A percentile compares a stretch with the other conserved stretches of the same genome.
Conservation (phyloP, 192 early-diverging fungal genomes). For the Blastocladiella britannica region DNA sequence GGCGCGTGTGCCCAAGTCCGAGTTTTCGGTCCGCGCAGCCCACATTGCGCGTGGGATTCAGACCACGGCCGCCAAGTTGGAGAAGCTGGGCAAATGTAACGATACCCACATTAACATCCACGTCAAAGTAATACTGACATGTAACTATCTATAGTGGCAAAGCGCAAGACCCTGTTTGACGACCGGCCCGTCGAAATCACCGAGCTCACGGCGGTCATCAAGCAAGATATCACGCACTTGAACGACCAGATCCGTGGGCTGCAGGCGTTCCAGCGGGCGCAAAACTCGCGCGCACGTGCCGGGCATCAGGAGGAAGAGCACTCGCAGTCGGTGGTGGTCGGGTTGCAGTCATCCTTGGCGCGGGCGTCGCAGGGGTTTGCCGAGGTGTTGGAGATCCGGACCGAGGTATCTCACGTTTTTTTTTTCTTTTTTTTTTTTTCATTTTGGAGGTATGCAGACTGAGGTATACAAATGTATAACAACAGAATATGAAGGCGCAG, state of each 20-base stretch:
- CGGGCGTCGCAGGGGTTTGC: slow-evolving; percentile 79
- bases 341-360: slow-evolving; percentile 77
- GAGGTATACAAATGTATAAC: too few species aligned
- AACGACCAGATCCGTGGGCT: slow-evolving; percentile 83
- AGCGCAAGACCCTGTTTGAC: slow-evolving; percentile 87
- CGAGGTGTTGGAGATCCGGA: slow-evolving; percentile 85
- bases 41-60: slow-evolving; percentile 76
- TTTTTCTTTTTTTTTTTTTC: too few species aligned
- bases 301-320: slow-evolving; percentile 62
- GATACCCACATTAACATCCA: too few species aligned
- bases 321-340: slow-evolving; percentile 72
- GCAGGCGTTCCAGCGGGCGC: slow-evolving; percentile 42
- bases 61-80: slow-evolving; percentile 54
- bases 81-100: slow-evolving; percentile 56
- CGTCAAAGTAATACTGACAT: too few species aligned
- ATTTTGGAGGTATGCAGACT: too few species aligned
- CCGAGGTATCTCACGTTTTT: too few species aligned
- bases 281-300: slow-evolving; percentile 9
- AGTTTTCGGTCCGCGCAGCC: slow-evolving; percentile 65
- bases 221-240: slow-evolving; percentile 85
- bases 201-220: slow-evolving; percentile 79
- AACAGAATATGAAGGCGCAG: slow-evolving; percentile 78
- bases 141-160: slow-evolving; percentile 66
- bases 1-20: slow-evolving; percentile 25
- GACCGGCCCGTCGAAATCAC: slow-evolving; percentile 91